Base-by-base conservation (phyloP, 179 eudicot genomes). In the Carnegiea gigantea region DNA sequence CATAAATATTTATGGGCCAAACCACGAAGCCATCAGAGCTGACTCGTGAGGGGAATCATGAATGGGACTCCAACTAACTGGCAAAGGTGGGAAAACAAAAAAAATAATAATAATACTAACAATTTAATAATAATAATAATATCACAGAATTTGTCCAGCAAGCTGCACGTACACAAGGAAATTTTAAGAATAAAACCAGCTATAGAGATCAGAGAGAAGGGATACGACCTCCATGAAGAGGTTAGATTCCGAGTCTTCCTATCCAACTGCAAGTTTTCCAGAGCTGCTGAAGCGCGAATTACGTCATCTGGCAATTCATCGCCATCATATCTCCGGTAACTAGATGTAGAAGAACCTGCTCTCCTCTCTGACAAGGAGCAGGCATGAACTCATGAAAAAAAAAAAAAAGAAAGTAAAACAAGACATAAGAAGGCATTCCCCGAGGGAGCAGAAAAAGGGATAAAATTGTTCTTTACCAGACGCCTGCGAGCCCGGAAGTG, bases 221-320 rank as follows among this genome's bases (percentile, higher is more conserved):
- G 53, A 89, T 88, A 75, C 70, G 33, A 96, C 98, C 99, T 88
- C 97, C 99, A 94, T 72, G 98, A 94, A 77, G 91, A 87, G 59
- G 99, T 90, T 40, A 92, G 83, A 84, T 91, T 92, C 62, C 98
- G 93, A 81, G 99, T 90, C 86, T 96, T 96, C 85, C 97, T 91
- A 84, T 94, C 98, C 91, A 96, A 79, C 74, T 96, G 99, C 80
- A 96, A 89, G 84, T 94, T 96, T 85, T 92, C 93, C 51, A 94
- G 80, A 82, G 98, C 98, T 81, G 94, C 89, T 79, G 98, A 92
- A 76, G 97, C 93, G 77, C 91, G 92, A 23, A 81, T 81, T 43
- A 96, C 92, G 76, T 94, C 97, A 26, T 96, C 97, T 82, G 98
- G 89, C 51, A 85, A 77, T 83, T 90, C 99, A 51, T 94, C 97